Evolutionary conservation across 495 filamentous ascomycete genomes (phyloP).

Genomic region (Pyronema domesticum): DNA sequence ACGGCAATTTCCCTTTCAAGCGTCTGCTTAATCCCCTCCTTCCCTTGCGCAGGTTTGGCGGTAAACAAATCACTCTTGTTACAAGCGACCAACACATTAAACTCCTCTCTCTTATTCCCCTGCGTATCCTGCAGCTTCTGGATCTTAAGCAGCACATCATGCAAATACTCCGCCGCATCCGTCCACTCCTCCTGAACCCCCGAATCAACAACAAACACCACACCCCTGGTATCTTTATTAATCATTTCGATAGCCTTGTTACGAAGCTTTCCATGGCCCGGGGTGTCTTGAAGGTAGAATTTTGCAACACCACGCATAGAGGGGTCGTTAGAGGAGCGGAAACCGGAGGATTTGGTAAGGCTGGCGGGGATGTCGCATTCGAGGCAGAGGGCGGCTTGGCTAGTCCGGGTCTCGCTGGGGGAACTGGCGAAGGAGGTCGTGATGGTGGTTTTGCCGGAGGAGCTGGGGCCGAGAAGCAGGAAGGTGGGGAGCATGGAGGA

Average conservation of each 20-base stretch:
- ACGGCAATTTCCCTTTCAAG: constrained; percentile 70
- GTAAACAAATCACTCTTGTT: constrained; percentile 96
- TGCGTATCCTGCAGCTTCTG: constrained; percentile 51
- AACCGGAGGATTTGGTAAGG: constrained; percentile 44
- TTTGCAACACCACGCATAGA: constrained; percentile 44
- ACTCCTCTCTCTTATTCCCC: constrained; percentile 38
- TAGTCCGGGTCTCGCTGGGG: constrained; percentile 54
- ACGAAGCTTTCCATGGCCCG: constrained; percentile 87
- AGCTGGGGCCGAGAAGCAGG: constrained; percentile 67
- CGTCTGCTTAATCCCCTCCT: constrained; percentile 47
- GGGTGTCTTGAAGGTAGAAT: constrained; percentile 73
- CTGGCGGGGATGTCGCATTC: constrained; percentile 53
- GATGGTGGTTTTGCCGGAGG: constrained; percentile 75
- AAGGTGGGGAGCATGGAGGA: constrained; percentile 60
- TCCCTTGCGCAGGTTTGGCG: constrained; percentile 46
- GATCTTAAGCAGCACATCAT: constrained; percentile 64
- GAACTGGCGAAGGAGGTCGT: constrained; percentile 34
- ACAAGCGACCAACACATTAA: constrained; percentile 67
- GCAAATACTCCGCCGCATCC: constrained; percentile 59
- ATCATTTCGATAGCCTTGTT: constrained; percentile 33
- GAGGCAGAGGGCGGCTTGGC: constrained; percentile 54
- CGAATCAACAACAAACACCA: constrained; percentile 79
- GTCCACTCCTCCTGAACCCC: constrained; percentile 40
- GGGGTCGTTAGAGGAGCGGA: constrained; percentile 52
- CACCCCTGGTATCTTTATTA: constrained; percentile 42